phyloP scores from a whole-genome alignment of 257 asterid genomes.

The Solanum okadae region DNA sequence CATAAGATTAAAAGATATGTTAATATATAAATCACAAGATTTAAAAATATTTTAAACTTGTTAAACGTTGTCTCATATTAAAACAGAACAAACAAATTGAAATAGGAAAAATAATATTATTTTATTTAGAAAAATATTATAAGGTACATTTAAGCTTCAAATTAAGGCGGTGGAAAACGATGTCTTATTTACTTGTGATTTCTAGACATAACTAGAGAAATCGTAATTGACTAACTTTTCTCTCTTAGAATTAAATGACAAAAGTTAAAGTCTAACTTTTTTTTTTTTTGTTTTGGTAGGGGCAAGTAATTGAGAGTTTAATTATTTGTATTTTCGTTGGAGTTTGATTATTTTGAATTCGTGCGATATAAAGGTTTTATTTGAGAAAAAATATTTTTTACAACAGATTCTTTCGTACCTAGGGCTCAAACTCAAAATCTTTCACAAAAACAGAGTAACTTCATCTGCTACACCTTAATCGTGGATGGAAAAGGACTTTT shows the following conservation, averaged over 20 bases:
- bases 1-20: fast-evolving
- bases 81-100: too few relatives aligned
- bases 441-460: fast-evolving
- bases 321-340: background rate
- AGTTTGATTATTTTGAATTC: too few relatives aligned
- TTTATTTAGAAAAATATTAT: too few relatives aligned
- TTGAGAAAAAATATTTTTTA: too few relatives aligned
- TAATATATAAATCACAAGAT: too few relatives aligned
- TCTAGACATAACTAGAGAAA: background rate
- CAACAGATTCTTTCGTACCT: fast-evolving
- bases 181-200: background rate
- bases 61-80: too few relatives aligned
- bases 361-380: too few relatives aligned
- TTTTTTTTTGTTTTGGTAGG: background rate
- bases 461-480: fast-evolving
- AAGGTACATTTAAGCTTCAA: background rate
- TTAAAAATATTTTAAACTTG: too few relatives aligned
- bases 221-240: background rate
- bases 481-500: too few relatives aligned
- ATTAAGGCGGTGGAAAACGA: background rate
- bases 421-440: fast-evolving
- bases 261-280: background rate
- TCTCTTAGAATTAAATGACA: background rate
- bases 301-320: background rate
- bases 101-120: too few relatives aligned